Evolutionary conservation across 768 basidiomycete species (phyloP).

Genomic region (Phaeotremella fagi): DNA sequence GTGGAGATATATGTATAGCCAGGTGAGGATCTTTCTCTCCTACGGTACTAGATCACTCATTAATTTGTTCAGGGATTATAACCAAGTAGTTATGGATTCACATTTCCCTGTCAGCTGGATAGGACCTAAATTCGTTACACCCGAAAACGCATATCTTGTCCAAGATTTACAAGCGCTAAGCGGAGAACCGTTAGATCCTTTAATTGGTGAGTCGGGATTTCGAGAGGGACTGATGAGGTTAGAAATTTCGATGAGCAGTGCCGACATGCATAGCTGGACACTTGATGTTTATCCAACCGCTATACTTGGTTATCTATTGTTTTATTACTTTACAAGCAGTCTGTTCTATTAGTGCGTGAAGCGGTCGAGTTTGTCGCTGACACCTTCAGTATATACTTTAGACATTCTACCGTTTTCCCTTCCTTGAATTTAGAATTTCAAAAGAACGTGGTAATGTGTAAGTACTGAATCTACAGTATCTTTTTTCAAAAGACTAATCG

Average conservation of each 20-base stretch:
- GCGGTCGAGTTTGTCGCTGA: neutral
- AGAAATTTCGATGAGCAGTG: slow-evolving; percentile 25
- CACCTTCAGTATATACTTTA: slow-evolving; percentile 3
- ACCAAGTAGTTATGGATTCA: slow-evolving; percentile 10
- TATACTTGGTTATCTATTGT: slow-evolving; percentile 19
- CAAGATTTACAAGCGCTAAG: slow-evolving; percentile 8
- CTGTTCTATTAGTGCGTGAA: slow-evolving; percentile 16
- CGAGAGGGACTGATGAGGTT: neutral
- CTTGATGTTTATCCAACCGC: slow-evolving; percentile 25
- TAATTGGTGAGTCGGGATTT: slow-evolving; percentile 15
- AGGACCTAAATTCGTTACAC: slow-evolving; percentile 27
- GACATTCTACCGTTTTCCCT: slow-evolving; percentile 3
- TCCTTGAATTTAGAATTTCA: slow-evolving; percentile 16
- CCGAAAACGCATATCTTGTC: slow-evolving; percentile 21
- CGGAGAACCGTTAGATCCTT: slow-evolving; percentile 6
- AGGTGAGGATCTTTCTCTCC: slow-evolving; percentile 11
- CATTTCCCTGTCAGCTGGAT: slow-evolving; percentile 24
- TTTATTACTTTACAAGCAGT: slow-evolving; percentile 20
- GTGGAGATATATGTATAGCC: slow-evolving; percentile 26
- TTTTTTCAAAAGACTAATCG: neutral
- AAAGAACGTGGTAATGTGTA: slow-evolving; percentile 33
- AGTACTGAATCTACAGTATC: neutral
- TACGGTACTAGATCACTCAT: neutral
- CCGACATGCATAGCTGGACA: slow-evolving; percentile 29
- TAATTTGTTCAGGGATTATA: slow-evolving; percentile 16